Percentiles rank a stretch among this genome's conserved stretches.
phyloP scores from a whole-genome alignment of 306 rosid species.

The Glycine tomentella region DNA sequence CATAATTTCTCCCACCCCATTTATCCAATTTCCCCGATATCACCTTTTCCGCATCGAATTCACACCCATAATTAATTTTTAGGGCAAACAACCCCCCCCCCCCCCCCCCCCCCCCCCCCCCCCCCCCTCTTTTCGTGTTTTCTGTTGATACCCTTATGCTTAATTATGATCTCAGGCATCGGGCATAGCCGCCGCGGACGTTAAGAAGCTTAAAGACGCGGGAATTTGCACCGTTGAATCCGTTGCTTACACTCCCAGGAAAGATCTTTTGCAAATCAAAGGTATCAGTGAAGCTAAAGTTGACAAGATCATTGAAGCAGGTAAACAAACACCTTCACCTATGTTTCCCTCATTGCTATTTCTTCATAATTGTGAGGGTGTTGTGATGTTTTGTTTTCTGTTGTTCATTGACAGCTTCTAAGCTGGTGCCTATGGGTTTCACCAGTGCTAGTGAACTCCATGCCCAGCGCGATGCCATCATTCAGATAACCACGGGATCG shows the following conservation, averaged over 20 bases:
- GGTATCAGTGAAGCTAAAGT: slow-evolving; percentile 99
- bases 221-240: slow-evolving; percentile 91
- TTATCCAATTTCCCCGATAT: neutral
- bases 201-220: slow-evolving; percentile 93
- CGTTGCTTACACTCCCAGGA: slow-evolving; percentile 88
- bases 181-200: slow-evolving; percentile 81
- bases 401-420: slow-evolving; percentile 66
- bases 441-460: slow-evolving; percentile 91
- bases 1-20: slow-evolving; percentile 18
- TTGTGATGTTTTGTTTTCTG: slow-evolving; percentile 31
- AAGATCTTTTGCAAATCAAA: slow-evolving; percentile 90
- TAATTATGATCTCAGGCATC: slow-evolving; percentile 57
- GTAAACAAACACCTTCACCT: slow-evolving; percentile 33
- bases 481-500: slow-evolving; percentile 93
- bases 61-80: neutral
- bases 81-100: neutral
- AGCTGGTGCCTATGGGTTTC: slow-evolving; percentile 95
- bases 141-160: slow-evolving; percentile 15
- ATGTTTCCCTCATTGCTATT: neutral
- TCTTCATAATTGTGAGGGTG: slow-evolving; percentile 27
- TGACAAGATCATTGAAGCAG: slow-evolving; percentile 97
- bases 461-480: slow-evolving; percentile 86
- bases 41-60: slow-evolving; percentile 9
- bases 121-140: neutral
- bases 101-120: too few species aligned